phyloP scores from a whole-genome alignment of 108 stramenopile species.

The Conticribra weissflogii region DNA sequence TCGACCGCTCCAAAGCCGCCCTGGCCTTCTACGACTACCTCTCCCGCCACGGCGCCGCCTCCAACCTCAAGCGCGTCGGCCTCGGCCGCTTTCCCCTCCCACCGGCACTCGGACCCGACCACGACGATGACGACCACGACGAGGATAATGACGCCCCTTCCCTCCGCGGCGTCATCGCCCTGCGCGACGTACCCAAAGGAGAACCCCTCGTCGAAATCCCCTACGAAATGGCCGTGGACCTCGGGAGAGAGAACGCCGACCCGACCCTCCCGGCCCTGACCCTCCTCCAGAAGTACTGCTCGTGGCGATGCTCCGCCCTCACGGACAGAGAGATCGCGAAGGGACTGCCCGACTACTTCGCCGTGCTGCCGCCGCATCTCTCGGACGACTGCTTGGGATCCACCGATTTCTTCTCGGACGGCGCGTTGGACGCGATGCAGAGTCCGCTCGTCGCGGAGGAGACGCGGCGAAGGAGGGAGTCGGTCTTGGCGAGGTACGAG shows the following conservation, averaged over 20 bases:
- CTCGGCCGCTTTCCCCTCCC: constrained; percentile 60
- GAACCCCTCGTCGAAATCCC: constrained; percentile 77
- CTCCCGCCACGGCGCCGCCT: constrained; percentile 52
- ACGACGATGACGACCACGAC: background rate
- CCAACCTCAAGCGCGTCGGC: constrained; percentile 67
- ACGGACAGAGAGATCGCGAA: constrained; percentile 4
- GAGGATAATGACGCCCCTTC: constrained; percentile 19
- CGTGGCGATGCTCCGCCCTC: constrained; percentile 25
- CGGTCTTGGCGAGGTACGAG: constrained; percentile 53
- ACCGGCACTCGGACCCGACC: constrained; percentile 9
- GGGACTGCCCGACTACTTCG: constrained; percentile 55
- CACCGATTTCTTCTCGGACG: constrained; percentile 71
- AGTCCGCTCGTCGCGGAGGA: constrained; percentile 63
- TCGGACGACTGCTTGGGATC: constrained; percentile 67
- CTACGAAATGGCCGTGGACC: constrained; percentile 71
- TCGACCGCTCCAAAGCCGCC: constrained; percentile 66
- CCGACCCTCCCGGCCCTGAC: constrained; percentile 65
- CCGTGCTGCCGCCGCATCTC: constrained; percentile 63
- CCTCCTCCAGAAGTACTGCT: constrained; percentile 67
- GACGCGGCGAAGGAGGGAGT: constrained; percentile 51
- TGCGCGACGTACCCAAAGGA: constrained; percentile 68
- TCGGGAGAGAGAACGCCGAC: constrained; percentile 71
- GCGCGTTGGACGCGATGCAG: constrained; percentile 69
- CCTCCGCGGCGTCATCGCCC: constrained; percentile 73
- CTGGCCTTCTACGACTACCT: constrained; percentile 65